These are phyloP conservation scores for Colletotrichum tabaci DNA, from an alignment of 2,329 filamentous ascomycete species.

Conservation along the genomic window DNA sequence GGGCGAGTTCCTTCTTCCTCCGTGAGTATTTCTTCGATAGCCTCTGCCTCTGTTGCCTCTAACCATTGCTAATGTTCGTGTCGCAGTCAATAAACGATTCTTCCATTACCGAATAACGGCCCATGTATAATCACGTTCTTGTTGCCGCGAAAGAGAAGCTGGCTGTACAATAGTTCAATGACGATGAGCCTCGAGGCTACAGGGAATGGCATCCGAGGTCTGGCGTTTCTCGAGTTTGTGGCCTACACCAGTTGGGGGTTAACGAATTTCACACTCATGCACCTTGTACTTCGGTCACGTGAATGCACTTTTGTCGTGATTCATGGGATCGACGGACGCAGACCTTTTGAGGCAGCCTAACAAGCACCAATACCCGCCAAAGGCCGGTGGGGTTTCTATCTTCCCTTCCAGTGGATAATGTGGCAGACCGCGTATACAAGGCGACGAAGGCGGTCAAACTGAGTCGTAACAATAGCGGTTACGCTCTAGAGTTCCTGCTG, in stretches of 20 bases:
- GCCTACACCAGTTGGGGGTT: slow-evolving; percentile 11
- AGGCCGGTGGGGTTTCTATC: background rate
- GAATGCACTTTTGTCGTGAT: background rate
- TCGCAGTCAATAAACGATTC: slow-evolving; percentile 37
- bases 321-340: background rate
- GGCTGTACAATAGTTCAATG: slow-evolving; percentile 42
- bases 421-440: background rate
- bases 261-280: slow-evolving; percentile 33
- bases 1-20: slow-evolving; percentile 77
- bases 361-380: background rate
- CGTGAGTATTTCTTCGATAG: slow-evolving; percentile 58
- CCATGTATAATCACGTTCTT: slow-evolving; percentile 38
- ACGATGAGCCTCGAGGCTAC: slow-evolving; percentile 31
- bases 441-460: background rate
- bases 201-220: slow-evolving; percentile 28
- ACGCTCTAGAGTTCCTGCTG: background rate
- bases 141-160: slow-evolving; percentile 35
- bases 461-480: background rate
- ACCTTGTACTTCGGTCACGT: background rate
- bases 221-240: slow-evolving; percentile 15
- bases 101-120: slow-evolving; percentile 24
- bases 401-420: background rate
- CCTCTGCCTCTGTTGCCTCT: background rate
- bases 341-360: background rate
- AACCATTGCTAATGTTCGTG: background rate